phyloP scores from a whole-genome alignment of 306 rosid species.

The Sicyos baderoa region DNA sequence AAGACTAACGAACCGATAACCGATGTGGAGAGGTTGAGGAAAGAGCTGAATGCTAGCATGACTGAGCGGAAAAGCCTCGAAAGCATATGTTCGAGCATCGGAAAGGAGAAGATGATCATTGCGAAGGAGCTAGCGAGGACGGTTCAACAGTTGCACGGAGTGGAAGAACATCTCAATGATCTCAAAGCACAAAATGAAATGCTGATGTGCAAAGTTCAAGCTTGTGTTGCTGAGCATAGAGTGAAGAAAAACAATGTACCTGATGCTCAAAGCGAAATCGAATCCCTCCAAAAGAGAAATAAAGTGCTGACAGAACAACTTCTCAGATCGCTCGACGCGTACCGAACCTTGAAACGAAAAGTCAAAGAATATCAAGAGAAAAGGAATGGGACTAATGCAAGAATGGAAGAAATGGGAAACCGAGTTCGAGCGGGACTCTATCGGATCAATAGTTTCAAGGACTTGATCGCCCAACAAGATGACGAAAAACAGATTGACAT shows the following conservation, averaged over 20 bases:
- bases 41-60: constrained; percentile 61
- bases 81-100: constrained; percentile 79
- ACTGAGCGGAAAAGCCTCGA: constrained; percentile 73
- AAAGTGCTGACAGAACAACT: constrained; percentile 57
- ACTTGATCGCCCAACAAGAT: constrained; percentile 21
- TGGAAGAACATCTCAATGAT: constrained; percentile 66
- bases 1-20: constrained; percentile 31
- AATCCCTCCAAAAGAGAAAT: constrained; percentile 55
- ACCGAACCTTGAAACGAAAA: constrained; percentile 50
- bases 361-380: constrained; percentile 44
- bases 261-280: constrained; percentile 38
- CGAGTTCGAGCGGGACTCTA: constrained; percentile 50
- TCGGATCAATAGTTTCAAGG: constrained; percentile 37
- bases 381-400: constrained; percentile 27
- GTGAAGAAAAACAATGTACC: constrained; percentile 31
- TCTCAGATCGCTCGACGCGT: constrained; percentile 57
- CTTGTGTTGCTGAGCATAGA: constrained; percentile 38
- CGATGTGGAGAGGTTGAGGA: constrained; percentile 70
- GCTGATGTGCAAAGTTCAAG: constrained; percentile 51
- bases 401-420: constrained; percentile 48
- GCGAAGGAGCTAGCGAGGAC: constrained; percentile 70
- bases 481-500: constrained; percentile 22
- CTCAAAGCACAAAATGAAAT: constrained; percentile 61
- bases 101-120: constrained; percentile 90
- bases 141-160: constrained; percentile 58